Evolutionary conservation across 2,329 filamentous ascomycete species (phyloP).

Genomic region (Beauveria brongniartii): DNA sequence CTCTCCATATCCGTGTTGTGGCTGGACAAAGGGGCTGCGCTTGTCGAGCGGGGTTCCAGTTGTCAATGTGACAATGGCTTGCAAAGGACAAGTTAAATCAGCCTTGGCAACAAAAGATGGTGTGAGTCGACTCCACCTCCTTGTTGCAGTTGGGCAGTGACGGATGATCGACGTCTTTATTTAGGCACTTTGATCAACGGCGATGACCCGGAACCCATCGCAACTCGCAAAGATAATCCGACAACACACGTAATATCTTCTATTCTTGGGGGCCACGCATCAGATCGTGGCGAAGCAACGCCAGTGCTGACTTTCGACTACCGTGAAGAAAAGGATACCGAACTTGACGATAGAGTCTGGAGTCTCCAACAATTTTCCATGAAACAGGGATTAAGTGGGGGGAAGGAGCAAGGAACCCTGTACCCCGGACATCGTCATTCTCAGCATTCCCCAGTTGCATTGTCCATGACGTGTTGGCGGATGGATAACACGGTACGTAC

Average conservation of each 20-base stretch:
- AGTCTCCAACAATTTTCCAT: neutral
- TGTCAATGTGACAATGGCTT: neutral
- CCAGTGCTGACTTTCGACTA: neutral
- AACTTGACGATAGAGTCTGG: neutral
- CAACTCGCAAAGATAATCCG: neutral
- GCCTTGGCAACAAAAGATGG: neutral
- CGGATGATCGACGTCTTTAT: neutral
- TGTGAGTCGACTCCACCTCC: neutral
- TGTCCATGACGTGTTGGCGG: neutral
- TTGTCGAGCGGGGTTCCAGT: neutral
- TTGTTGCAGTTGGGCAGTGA: neutral
- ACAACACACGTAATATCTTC: constrained; percentile 7
- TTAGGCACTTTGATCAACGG: neutral
- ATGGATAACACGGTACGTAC: neutral
- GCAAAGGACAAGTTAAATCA: neutral
- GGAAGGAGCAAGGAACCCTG: neutral
- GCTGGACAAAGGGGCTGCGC: neutral
- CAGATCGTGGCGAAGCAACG: constrained; percentile 1
- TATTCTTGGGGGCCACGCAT: constrained; percentile 2
- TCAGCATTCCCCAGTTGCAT: neutral
- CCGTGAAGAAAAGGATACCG: neutral
- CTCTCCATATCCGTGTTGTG: neutral
- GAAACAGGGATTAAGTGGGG: neutral
- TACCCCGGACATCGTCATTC: neutral
- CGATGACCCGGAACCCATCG: neutral